phyloP scores from a whole-genome alignment of 768 basidiomycete species.

The Mrakia frigida region DNA sequence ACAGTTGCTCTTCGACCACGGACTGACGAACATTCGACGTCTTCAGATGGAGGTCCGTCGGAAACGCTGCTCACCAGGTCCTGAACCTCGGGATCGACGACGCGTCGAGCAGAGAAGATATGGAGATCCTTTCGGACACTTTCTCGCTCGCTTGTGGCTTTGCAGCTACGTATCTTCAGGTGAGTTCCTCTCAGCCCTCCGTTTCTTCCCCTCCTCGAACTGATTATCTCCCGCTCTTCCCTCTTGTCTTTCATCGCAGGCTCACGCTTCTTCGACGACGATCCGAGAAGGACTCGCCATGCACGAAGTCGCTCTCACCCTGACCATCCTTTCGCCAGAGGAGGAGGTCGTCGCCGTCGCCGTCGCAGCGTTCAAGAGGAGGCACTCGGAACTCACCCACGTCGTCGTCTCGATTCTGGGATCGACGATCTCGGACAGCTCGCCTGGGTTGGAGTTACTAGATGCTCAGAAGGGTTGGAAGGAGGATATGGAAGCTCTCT shows the following conservation, averaged over 20 bases:
- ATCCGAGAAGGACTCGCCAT: constrained; percentile 9
- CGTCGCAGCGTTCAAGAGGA: not conserved
- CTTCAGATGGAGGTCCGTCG: not conserved
- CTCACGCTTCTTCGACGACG: not conserved
- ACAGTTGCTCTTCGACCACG: not conserved
- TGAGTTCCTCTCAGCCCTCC: not conserved
- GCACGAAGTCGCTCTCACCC: constrained; percentile 5
- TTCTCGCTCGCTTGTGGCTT: not conserved
- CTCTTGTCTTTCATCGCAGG: not conserved
- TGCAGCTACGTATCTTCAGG: not conserved
- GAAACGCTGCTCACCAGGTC: constrained; percentile 2
- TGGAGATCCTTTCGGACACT: not conserved
- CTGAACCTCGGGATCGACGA: not conserved
- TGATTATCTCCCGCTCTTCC: not conserved
- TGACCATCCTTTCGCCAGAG: not conserved
- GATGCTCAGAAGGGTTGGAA: not conserved
- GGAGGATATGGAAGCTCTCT: not conserved
- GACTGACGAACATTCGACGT: too few relatives aligned
- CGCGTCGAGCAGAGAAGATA: not conserved
- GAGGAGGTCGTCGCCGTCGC: not conserved
- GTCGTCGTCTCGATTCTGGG: not conserved
- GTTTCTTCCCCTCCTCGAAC: not conserved
- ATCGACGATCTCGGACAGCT: not conserved
- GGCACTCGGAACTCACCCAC: not conserved
- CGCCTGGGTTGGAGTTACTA: not conserved